Conservation (phyloP, 768 basidiomycete genomes). For the Exidia glandulosa region DNA sequence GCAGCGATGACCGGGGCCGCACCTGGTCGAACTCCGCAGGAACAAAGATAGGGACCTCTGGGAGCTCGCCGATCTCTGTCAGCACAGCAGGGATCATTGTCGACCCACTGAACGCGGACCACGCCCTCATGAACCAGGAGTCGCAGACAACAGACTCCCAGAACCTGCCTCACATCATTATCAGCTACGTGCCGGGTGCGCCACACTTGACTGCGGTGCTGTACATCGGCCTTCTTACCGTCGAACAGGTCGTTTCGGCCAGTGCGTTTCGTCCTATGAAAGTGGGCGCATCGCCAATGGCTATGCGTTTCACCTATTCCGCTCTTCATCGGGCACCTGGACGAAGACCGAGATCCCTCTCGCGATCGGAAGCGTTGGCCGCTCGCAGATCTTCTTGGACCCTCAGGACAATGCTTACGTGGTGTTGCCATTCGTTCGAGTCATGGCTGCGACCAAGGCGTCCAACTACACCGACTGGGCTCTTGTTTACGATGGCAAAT, state of each 20-base stretch:
- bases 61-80: conserved; percentile 1
- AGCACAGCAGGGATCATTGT: conserved; percentile 5
- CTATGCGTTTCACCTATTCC: conserved; percentile 2
- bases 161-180: conserved; percentile 4
- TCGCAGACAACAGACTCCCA: conserved; percentile 1
- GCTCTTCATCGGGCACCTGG: conserved; percentile 1
- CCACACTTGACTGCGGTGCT: not conserved
- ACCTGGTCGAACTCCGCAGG: conserved; percentile 2
- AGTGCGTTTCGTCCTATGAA: conserved; percentile 3
- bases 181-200: conserved; percentile 5
- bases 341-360: conserved; percentile 3
- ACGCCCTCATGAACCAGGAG: conserved; percentile 6
- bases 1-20: conserved; percentile 2
- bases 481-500: not conserved
- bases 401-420: conserved; percentile 5
- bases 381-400: conserved; percentile 7
- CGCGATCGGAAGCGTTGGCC: conserved; percentile 1
- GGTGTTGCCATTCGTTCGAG: conserved; percentile 2
- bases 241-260: conserved; percentile 4
- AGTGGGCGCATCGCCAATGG: not conserved
- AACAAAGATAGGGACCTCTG: conserved; percentile 1
- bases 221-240: not conserved
- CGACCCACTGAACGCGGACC: conserved; percentile 3
- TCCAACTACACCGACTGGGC: conserved; percentile 2
- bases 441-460: conserved; percentile 2